A percentile compares a stretch with the other conserved stretches of the same genome.
These are phyloP conservation scores for Cyberlindnera saturnus DNA, from an alignment of 805 yeast species.

Conservation along the genomic window DNA sequence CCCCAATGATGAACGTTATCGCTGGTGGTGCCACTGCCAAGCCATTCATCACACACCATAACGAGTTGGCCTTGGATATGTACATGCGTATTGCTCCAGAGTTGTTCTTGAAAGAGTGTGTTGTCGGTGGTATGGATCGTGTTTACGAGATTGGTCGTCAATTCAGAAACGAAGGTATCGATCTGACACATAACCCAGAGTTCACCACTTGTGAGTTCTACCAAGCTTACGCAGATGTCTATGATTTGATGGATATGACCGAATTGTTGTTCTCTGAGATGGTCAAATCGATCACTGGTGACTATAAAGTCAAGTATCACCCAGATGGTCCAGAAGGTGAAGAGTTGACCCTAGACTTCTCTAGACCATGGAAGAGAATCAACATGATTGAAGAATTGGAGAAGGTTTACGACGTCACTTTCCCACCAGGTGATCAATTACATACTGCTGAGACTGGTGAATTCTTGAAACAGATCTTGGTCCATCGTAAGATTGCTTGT, in stretches of 20 bases:
- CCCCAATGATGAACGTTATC: constrained; percentile 97
- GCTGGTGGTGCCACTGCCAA: constrained; percentile 99
- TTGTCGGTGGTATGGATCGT: constrained; percentile 97
- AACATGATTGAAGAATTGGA: constrained; percentile 96
- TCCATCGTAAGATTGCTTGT: constrained; percentile 80
- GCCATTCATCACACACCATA: constrained; percentile 96
- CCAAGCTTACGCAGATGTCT: constrained; percentile 96
- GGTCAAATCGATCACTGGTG: constrained; percentile 94
- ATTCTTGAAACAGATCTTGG: constrained; percentile 76
- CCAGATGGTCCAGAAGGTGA: constrained; percentile 91
- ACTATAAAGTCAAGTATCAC: constrained; percentile 79
- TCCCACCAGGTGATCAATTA: constrained; percentile 93
- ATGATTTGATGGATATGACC: constrained; percentile 89
- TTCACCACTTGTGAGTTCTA: constrained; percentile 98
- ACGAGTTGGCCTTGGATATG: constrained; percentile 93
- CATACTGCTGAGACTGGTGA: constrained; percentile 92
- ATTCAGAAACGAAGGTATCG: constrained; percentile 98
- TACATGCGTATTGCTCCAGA: constrained; percentile 99
- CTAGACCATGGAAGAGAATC: constrained; percentile 98
- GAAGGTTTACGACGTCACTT: constrained; percentile 75
- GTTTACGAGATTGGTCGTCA: constrained; percentile 98
- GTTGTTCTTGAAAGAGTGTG: constrained; percentile 90
- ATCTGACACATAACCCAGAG: constrained; percentile 98
- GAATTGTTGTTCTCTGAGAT: constrained; percentile 91
- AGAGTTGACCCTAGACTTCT: constrained; percentile 73